Conservation (phyloP, 306 rosid species). For the Prunus campanulata region DNA sequence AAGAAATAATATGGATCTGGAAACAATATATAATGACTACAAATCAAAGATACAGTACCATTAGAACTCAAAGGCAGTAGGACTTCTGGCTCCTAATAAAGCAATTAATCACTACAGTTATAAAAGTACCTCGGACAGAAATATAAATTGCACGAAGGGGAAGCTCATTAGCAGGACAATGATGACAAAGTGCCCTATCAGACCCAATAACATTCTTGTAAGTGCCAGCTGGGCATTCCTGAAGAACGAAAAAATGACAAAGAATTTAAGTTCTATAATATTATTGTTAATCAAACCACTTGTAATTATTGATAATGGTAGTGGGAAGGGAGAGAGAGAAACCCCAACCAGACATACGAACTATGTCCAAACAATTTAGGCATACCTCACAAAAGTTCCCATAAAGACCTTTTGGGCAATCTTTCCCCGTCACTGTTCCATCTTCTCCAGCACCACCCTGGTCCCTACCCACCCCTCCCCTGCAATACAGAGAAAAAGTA, state of each 20-base stretch:
- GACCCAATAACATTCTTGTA: constrained; percentile 88
- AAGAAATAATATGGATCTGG: constrained; percentile 7
- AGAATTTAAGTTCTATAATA: not conserved
- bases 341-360: not conserved
- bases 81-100: not conserved
- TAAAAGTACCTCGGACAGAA: constrained; percentile 74
- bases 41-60: not conserved
- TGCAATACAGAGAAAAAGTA: constrained; percentile 26
- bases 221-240: constrained; percentile 97
- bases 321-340: not conserved
- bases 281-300: no score
- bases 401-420: constrained; percentile 85
- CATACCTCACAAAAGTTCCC: constrained; percentile 90
- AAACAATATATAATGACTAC: not conserved
- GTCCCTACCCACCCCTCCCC: constrained; percentile 79
- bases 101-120: constrained; percentile 18
- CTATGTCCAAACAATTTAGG: constrained; percentile 1
- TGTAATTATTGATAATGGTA: no score
- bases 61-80: not conserved
- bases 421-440: constrained; percentile 81
- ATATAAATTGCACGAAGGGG: constrained; percentile 79
- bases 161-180: constrained; percentile 71
- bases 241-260: not conserved
- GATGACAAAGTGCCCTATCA: constrained; percentile 69
- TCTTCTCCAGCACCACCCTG: constrained; percentile 66